Conservation (phyloP, 2,329 filamentous ascomycete species). For the Pyrenochaeta sp. region DNA sequence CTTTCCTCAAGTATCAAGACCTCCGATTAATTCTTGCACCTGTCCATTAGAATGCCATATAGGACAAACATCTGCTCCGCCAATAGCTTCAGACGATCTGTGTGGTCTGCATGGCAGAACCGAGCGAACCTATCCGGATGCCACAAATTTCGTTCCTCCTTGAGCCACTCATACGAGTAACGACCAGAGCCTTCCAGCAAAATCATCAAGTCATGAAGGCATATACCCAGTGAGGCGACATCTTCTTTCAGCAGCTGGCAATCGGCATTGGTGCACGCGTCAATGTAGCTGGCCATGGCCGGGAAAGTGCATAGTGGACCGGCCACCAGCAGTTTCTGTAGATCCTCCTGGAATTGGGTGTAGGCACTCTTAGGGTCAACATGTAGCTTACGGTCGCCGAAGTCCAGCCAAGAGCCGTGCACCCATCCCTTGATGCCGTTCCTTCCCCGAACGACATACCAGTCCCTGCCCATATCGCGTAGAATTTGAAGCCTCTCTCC, state of each 20-base stretch:
- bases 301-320: slow-evolving; percentile 32
- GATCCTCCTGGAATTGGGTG: slow-evolving; percentile 23
- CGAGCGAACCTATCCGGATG: slow-evolving; percentile 46
- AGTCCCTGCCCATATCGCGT: slow-evolving; percentile 30
- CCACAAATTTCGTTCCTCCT: slow-evolving; percentile 39
- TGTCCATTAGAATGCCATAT: slow-evolving; percentile 39
- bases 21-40: background rate
- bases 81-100: slow-evolving; percentile 30
- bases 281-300: slow-evolving; percentile 25
- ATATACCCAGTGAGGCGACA: slow-evolving; percentile 28
- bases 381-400: slow-evolving; percentile 19
- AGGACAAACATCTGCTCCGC: slow-evolving; percentile 42
- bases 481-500: slow-evolving; percentile 36
- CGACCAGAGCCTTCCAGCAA: slow-evolving; percentile 36
- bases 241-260: slow-evolving; percentile 33
- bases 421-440: slow-evolving; percentile 30
- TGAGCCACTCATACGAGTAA: slow-evolving; percentile 36
- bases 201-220: slow-evolving; percentile 36
- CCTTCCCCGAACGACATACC: slow-evolving; percentile 29
- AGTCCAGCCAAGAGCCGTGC: slow-evolving; percentile 36
- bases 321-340: slow-evolving; percentile 21
- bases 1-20: background rate
- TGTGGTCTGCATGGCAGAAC: slow-evolving; percentile 30
- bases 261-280: slow-evolving; percentile 22
- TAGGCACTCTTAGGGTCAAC: slow-evolving; percentile 27